Evolutionary conservation across 1,284 basidiomycete genomes (phyloP).

Genomic region (Phlebopus sp.): DNA sequence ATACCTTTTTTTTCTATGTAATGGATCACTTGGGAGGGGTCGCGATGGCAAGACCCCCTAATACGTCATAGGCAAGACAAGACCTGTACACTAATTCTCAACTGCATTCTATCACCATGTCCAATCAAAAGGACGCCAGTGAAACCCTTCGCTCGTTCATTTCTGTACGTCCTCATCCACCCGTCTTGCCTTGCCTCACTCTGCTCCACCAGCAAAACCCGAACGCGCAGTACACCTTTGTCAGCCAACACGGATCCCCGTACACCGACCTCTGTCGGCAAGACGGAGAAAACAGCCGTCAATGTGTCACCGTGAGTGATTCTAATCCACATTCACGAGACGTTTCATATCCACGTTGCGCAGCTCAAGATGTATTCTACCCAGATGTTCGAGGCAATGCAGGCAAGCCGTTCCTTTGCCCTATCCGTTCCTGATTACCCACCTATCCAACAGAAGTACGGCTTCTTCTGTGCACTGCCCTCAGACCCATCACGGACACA

Average conservation of each 20-base stretch:
- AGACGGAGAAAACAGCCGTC: conserved; percentile 41
- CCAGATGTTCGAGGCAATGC: conserved; percentile 74
- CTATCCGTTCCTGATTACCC: conserved; percentile 11
- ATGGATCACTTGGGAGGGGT: background rate
- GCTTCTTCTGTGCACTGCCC: conserved; percentile 74
- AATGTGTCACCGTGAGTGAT: conserved; percentile 61
- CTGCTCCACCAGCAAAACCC: conserved; percentile 43
- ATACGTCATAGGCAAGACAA: conserved; percentile 24
- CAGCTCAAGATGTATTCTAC: conserved; percentile 71
- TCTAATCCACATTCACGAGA: conserved; percentile 5
- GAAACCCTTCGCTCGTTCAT: conserved; percentile 36
- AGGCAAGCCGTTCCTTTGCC: conserved; percentile 43
- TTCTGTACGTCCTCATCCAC: conserved; percentile 29
- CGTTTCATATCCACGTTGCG: conserved; percentile 18
- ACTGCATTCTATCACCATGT: conserved; percentile 18
- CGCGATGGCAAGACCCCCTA: conserved; percentile 15
- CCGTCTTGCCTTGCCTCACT: background rate
- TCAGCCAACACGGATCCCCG: conserved; percentile 55
- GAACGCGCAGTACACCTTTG: conserved; percentile 53
- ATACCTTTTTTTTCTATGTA: background rate
- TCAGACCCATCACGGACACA: conserved; percentile 70
- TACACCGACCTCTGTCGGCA: conserved; percentile 66
- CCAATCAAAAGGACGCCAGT: conserved; percentile 11
- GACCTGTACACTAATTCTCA: background rate
- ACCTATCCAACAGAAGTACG: conserved; percentile 43